Conservation (phyloP, 139 green algal genomes). For the Chlorella ohadii region DNA sequence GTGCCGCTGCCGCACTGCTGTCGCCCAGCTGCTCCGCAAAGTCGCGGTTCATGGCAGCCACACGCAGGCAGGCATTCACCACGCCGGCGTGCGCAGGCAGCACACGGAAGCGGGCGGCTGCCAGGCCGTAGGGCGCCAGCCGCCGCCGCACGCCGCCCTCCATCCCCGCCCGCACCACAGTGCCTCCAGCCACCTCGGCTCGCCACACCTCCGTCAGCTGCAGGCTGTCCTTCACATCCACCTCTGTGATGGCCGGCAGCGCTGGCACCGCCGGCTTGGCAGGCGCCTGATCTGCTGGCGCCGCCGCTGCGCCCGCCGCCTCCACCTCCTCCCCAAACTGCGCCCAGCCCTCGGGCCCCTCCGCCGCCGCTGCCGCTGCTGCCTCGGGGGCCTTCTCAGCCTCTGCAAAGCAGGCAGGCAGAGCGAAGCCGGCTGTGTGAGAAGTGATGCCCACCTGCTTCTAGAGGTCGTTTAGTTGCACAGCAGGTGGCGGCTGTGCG, state of each 20-base stretch:
- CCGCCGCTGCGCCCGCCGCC: background rate
- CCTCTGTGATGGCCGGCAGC: background rate
- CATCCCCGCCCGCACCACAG: constrained; percentile 11
- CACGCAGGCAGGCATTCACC: constrained; percentile 37
- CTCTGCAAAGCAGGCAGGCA: constrained; percentile 8
- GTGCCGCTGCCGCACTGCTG: background rate
- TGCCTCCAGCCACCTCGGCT: constrained; percentile 11
- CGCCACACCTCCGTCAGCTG: constrained; percentile 47
- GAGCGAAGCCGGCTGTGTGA: too few relatives aligned
- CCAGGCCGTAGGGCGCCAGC: constrained; percentile 42
- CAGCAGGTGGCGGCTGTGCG: background rate
- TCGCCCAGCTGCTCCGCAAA: constrained; percentile 15
- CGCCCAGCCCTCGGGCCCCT: constrained; percentile 18
- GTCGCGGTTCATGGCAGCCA: constrained; percentile 27
- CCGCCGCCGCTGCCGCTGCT: constrained; percentile 3
- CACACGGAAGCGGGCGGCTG: constrained; percentile 32
- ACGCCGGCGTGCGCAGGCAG: background rate
- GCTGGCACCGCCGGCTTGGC: background rate
- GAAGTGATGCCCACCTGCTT: too few relatives aligned
- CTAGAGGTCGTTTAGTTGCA: too few relatives aligned
- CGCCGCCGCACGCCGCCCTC: constrained; percentile 38
- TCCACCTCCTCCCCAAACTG: constrained; percentile 14
- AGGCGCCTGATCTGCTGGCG: background rate
- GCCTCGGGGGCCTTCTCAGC: constrained; percentile 2
- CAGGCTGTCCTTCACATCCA: constrained; percentile 41